phyloP scores from a whole-genome alignment of 2,329 filamentous ascomycete genomes.

The Reticulascus tulasneorum region DNA sequence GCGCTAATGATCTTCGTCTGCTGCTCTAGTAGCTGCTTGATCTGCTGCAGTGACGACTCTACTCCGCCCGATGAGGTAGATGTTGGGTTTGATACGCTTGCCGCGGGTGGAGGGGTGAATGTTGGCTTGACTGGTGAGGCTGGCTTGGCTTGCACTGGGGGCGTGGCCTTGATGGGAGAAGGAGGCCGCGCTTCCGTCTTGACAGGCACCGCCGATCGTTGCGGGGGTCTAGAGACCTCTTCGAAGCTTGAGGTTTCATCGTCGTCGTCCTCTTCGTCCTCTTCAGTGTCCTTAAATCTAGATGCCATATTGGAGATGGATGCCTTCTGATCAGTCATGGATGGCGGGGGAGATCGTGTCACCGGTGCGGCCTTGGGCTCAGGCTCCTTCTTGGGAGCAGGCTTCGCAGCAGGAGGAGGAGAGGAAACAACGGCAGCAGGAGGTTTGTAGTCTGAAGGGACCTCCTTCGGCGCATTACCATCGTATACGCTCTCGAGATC shows the following conservation, averaged over 20 bases:
- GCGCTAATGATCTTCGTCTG: slow-evolving; percentile 73
- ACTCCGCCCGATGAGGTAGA: slow-evolving; percentile 39
- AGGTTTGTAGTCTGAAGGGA: slow-evolving; percentile 65
- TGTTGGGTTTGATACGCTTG: no score
- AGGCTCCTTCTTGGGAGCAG: slow-evolving; percentile 48
- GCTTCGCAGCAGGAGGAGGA: slow-evolving; percentile 39
- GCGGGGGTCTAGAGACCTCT: slow-evolving; percentile 71
- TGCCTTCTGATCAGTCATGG: slow-evolving; percentile 78
- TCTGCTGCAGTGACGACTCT: slow-evolving; percentile 66
- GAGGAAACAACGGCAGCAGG: slow-evolving; percentile 39
- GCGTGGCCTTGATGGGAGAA: slow-evolving; percentile 36
- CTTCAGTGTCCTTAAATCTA: slow-evolving; percentile 75
- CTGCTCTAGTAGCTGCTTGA: slow-evolving; percentile 71
- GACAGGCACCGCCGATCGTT: slow-evolving; percentile 46
- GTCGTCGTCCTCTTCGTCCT: slow-evolving; percentile 54
- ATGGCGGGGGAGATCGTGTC: slow-evolving; percentile 51
- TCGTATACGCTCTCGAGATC: slow-evolving; percentile 91
- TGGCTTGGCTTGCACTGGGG: slow-evolving; percentile 23
- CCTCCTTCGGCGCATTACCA: slow-evolving; percentile 73
- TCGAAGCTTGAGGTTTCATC: slow-evolving; percentile 81
- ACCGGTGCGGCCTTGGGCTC: slow-evolving; percentile 42
- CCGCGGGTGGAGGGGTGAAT: slow-evolving; percentile 19
- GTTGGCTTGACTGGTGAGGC: slow-evolving; percentile 9
- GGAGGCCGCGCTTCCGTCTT: slow-evolving; percentile 39
- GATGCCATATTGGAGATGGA: slow-evolving; percentile 82